Base-by-base conservation (phyloP, 1,284 basidiomycete species). In the Cryptococcus sp. region DNA sequence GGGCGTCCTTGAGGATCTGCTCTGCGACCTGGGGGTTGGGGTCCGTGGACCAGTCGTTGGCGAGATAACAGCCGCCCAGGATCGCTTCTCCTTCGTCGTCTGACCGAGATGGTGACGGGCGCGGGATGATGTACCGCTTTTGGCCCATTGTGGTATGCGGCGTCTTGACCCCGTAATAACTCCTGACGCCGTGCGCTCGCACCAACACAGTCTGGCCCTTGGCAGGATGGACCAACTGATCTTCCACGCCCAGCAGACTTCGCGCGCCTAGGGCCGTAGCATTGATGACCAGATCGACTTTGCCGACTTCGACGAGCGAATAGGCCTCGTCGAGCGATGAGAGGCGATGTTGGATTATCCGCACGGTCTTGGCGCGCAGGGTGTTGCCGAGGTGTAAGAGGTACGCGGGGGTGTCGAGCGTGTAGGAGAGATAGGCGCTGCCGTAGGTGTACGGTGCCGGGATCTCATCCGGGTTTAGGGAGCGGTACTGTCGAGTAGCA, bases 121-220 rank as follows among this genome's bases (percentile, higher is more conserved):
- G 25, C 25, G 80, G 80, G 50, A 81, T 81, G 58, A 81, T 79
- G 58, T 81, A 80, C 5, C 65, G 62, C n/a, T 16, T 45, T 17
- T 56, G 46, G 23, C 38, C 43, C 7, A 49, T 27, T 43, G 56
- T 39, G 23, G 53, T 38, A 13, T 25, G 38, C 10, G 52, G 53
- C 35, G 16, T 22, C 16, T 45, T 41, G 22, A 54, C 22, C 11
- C 62, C 57, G n/a, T 57, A 52, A n/a, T 55, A 73, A 3, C 43
- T 48, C 39, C 61, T 61, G 13, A 75, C 70, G 5, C 48, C 54
- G 3, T 91, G 91, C 0, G 90, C 88, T 54, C 84, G 79, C 15
- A 91, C 81, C 25, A 91, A 78, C 10, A 93, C 85, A 0, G 90
- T 93, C 78, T 96, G 93, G 0, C 93, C 93, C 45, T 91, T 83